Evolutionary conservation across 2,329 filamentous ascomycete genomes (phyloP), one percentile per base, ranked within the genome.

Genomic region (Tricladium varicosporioides): DNA sequence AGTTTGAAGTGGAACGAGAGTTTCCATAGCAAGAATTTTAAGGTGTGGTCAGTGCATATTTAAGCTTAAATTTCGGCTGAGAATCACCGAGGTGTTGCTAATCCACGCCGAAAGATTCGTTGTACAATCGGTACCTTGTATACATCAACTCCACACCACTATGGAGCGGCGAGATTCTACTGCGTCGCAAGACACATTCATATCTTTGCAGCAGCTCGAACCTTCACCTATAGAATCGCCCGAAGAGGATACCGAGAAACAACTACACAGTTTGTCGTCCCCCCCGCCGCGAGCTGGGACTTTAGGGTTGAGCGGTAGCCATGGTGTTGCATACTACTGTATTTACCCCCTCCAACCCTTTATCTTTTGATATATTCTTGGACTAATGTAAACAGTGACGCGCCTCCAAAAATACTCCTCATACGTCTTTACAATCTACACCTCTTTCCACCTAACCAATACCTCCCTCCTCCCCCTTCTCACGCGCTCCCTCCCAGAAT

Each of bases 331-430:
- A 67, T 93, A 86, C 74, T 94, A 92, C 74, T 76, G 89, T 92
- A 78, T 46, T 13, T 33, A 31, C 19, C 18, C 22, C 36, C 51
- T 31, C 18, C 33, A 36, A 44, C 15, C 5, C 14, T 42, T 75
- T 14, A 14, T n/a, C 18, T n/a, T 11, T 15, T 2, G 11, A 42
- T 47, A 46, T 19, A 40, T 27, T 27, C 22, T 27, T 22, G 18
- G 11, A 43, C 54, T 56, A 59, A 14, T 16, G n/a, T 2, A 16
- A 54, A 22, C 62, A 91, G 88, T 95, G 53, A 81, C 81, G 5
- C 84, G 89, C 48, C 79, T 94, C 36, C 94, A 97, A 73, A 88
- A 85, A 71, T 96, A 96, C 78, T 94, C 91, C 1, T 91, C 89
- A 64, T 95, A 96, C 76, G 85, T 89, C 63, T 92, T 91, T 69